Evolutionary conservation across 2,329 filamentous ascomycete genomes (phyloP).

Genomic region (Pleurostoma richardsiae): DNA sequence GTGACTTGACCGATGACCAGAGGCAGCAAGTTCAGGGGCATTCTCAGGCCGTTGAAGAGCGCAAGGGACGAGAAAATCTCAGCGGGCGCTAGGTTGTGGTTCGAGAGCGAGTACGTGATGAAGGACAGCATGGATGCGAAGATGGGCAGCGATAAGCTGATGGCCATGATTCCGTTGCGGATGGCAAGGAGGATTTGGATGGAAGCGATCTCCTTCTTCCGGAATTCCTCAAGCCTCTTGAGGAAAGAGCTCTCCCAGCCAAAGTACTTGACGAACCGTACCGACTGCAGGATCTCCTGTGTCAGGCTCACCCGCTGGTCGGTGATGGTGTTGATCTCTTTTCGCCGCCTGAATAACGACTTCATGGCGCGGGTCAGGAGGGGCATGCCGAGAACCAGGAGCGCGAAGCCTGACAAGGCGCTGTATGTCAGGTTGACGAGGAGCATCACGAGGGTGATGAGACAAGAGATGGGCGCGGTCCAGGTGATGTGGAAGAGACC

Average conservation of each 20-base stretch:
- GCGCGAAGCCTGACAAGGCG: conserved; percentile 79
- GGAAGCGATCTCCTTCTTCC: conserved; percentile 71
- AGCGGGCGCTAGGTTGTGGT: conserved; percentile 67
- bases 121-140: conserved; percentile 96
- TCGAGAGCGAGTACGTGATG: conserved; percentile 68
- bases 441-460: conserved; percentile 75
- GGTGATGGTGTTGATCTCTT: conserved; percentile 85
- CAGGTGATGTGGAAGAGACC: conserved; percentile 89
- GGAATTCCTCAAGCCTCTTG: conserved; percentile 66
- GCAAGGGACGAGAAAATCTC: conserved; percentile 89
- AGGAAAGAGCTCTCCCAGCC: conserved; percentile 92
- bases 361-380: conserved; percentile 73
- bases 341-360: conserved; percentile 68
- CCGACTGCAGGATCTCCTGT: conserved; percentile 85
- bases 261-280: conserved; percentile 94
- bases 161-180: conserved; percentile 77
- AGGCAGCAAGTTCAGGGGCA: conserved; percentile 85
- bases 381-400: conserved; percentile 75
- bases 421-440: conserved; percentile 87
- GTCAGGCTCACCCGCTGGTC: conserved; percentile 88
- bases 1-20: conserved; percentile 84
- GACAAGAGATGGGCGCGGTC: conserved; percentile 74
- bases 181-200: conserved; percentile 81
- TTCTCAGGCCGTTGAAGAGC: conserved; percentile 84
- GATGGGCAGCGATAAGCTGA: conserved; percentile 81